Percentiles rank a stretch among this genome's conserved stretches.
Evolutionary conservation across 2,329 filamentous ascomycete species (phyloP).

Genomic region (Dothidotthia symphoricarpi): DNA sequence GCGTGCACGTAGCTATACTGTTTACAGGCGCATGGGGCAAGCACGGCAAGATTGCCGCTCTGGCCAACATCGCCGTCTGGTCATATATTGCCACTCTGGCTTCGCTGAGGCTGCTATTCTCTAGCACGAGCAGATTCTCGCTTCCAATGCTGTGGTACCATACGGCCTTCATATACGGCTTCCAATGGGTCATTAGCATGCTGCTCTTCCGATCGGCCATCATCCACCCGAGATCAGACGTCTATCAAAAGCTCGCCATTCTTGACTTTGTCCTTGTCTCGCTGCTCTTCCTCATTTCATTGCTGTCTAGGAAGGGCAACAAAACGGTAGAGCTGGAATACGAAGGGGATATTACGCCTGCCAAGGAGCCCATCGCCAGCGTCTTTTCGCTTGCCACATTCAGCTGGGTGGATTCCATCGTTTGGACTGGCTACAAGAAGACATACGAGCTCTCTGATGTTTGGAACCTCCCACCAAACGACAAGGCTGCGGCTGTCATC

Average conservation of each 20-base stretch:
- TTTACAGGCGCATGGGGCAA: slow-evolving; percentile 59
- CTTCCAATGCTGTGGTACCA: slow-evolving; percentile 86
- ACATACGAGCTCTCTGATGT: slow-evolving; percentile 80
- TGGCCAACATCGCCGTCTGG: slow-evolving; percentile 73
- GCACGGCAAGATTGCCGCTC: slow-evolving; percentile 59
- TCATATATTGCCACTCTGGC: slow-evolving; percentile 74
- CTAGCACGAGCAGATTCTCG: slow-evolving; percentile 60
- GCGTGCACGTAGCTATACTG: slow-evolving; percentile 65
- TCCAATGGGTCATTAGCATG: slow-evolving; percentile 75
- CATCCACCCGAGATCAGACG: slow-evolving; percentile 67
- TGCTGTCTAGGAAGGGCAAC: slow-evolving; percentile 87
- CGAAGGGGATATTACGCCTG: slow-evolving; percentile 84
- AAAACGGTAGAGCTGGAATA: slow-evolving; percentile 84
- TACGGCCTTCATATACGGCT: slow-evolving; percentile 77
- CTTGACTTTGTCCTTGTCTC: slow-evolving; percentile 73
- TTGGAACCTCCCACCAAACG: slow-evolving; percentile 85
- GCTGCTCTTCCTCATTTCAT: slow-evolving; percentile 70
- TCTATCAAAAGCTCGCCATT: slow-evolving; percentile 65
- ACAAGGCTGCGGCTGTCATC: slow-evolving; percentile 81
- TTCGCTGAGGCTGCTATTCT: slow-evolving; percentile 66
- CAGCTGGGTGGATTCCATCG: slow-evolving; percentile 83
- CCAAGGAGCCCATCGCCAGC: slow-evolving; percentile 82
- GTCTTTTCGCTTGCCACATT: slow-evolving; percentile 86
- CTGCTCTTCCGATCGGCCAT: slow-evolving; percentile 81
- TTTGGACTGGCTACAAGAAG: slow-evolving; percentile 84